These are phyloP conservation scores for Cordyceps fumosorosea DNA, from an alignment of 2,329 filamentous ascomycete genomes.

Conservation along the genomic window DNA sequence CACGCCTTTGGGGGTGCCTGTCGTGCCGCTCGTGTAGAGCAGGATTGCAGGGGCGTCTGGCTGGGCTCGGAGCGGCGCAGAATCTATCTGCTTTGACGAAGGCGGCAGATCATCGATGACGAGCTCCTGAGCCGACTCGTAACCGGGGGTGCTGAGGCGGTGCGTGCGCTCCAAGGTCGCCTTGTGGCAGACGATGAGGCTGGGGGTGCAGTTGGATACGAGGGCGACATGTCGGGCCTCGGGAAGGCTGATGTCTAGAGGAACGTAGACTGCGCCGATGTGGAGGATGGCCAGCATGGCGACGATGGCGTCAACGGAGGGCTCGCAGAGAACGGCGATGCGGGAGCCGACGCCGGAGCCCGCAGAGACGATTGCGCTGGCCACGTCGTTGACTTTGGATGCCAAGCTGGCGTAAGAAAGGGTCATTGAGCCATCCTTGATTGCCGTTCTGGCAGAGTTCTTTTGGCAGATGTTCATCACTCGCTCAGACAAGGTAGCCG, in stretches of 20 bases:
- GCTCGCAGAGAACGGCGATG: constrained; percentile 35
- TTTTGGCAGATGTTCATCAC: neutral
- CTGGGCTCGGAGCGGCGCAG: neutral
- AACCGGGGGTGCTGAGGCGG: neutral
- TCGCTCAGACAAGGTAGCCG: neutral
- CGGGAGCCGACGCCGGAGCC: constrained; percentile 8
- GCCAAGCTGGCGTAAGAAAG: neutral
- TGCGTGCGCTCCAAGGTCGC: neutral
- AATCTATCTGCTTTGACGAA: neutral
- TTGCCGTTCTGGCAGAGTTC: neutral
- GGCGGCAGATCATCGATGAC: neutral
- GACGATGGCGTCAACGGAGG: constrained; percentile 28
- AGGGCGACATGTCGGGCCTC: constrained; percentile 25
- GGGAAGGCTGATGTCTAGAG: constrained; percentile 31
- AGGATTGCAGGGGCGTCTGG: constrained; percentile 18
- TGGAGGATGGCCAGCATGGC: constrained; percentile 35
- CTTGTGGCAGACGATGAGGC: neutral
- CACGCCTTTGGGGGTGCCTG: constrained; percentile 35
- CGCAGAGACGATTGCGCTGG: neutral
- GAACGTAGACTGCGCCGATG: constrained; percentile 30
- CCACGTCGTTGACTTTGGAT: neutral
- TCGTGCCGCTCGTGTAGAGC: constrained; percentile 26
- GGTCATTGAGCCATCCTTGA: neutral
- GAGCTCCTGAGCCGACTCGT: neutral
- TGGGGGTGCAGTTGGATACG: constrained; percentile 23